Conservation (phyloP, 2,329 filamentous ascomycete genomes). For the Podosphaera fusca region DNA sequence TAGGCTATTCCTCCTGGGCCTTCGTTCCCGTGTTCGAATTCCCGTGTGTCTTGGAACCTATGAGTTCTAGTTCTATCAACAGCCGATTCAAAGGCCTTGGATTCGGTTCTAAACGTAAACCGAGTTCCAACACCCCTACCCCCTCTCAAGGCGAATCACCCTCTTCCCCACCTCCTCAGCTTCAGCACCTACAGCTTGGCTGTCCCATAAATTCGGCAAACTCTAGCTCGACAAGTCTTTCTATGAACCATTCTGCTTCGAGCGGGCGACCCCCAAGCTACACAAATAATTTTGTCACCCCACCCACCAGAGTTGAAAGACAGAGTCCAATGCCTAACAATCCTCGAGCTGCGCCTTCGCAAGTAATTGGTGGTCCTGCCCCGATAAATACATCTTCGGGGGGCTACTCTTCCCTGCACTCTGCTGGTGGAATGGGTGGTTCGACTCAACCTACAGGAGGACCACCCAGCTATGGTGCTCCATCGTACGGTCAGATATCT, state of each 20-base stretch:
- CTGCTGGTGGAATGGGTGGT: conserved; percentile 17
- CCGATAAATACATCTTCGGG: conserved; percentile 42
- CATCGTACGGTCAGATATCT: conserved; percentile 11
- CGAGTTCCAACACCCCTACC: conserved; percentile 31
- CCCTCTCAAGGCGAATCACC: conserved; percentile 15
- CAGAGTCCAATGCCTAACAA: conserved; percentile 17
- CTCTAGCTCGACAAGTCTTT: conserved; percentile 27
- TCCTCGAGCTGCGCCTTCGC: conserved; percentile 15
- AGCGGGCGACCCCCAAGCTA: conserved; percentile 42
- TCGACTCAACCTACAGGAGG: conserved; percentile 12
- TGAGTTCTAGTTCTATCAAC: conserved; percentile 67
- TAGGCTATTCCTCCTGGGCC: not conserved
- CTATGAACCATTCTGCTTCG: conserved; percentile 39
- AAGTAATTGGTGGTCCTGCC: conserved; percentile 32
- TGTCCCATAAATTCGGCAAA: conserved; percentile 17
- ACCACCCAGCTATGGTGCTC: conserved; percentile 15
- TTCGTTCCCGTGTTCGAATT: not conserved
- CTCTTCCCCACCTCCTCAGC: conserved; percentile 10
- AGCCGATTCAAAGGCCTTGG: conserved; percentile 58
- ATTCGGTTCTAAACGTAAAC: conserved; percentile 55
- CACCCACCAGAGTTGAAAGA: conserved; percentile 25
- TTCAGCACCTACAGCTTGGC: conserved; percentile 7
- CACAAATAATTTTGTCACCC: conserved; percentile 29
- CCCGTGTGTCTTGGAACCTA: conserved; percentile 19
- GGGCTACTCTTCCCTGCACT: conserved; percentile 30